These are phyloP conservation scores for Suillus clintonianus DNA, from an alignment of 768 basidiomycete species.

Conservation along the genomic window DNA sequence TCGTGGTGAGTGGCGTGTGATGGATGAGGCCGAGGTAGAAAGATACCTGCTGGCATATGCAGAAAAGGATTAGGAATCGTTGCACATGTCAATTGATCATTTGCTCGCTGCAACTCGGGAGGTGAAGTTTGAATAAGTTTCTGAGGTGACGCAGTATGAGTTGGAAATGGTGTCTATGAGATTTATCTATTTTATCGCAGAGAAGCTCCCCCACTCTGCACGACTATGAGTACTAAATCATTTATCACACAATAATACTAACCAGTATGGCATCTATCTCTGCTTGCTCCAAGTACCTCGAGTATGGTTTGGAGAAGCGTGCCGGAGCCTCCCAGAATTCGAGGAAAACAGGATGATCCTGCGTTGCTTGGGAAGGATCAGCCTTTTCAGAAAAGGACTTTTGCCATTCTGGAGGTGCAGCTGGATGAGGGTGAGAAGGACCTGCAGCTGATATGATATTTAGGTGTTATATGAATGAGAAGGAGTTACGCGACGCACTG, in stretches of 20 bases:
- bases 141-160: background rate
- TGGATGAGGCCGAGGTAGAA: slow-evolving; percentile 79
- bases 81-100: slow-evolving; percentile 2
- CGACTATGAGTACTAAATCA: background rate
- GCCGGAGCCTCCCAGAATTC: slow-evolving; percentile 73
- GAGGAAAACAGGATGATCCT: slow-evolving; percentile 27
- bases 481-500: slow-evolving; percentile 31
- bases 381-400: slow-evolving; percentile 46
- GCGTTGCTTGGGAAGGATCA: slow-evolving; percentile 13
- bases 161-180: background rate
- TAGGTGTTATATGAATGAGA: slow-evolving; percentile 6
- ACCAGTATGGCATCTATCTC: slow-evolving; percentile 74
- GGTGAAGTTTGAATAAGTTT: background rate
- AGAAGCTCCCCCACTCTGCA: slow-evolving; percentile 72
- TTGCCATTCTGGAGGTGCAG: slow-evolving; percentile 63
- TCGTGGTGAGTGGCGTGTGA: slow-evolving; percentile 76
- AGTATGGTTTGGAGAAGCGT: slow-evolving; percentile 54
- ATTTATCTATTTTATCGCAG: slow-evolving; percentile 30
- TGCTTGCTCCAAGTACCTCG: slow-evolving; percentile 47
- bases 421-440: slow-evolving; percentile 59
- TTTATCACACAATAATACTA: slow-evolving; percentile 18
- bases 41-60: slow-evolving; percentile 81
- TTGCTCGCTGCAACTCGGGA: background rate
- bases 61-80: slow-evolving; percentile 67
- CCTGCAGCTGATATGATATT: slow-evolving; percentile 31